Evolutionary conservation across 768 basidiomycete genomes (phyloP), one percentile per base, ranked within the genome.

Genomic region (Strobilomyces dryophilus): DNA sequence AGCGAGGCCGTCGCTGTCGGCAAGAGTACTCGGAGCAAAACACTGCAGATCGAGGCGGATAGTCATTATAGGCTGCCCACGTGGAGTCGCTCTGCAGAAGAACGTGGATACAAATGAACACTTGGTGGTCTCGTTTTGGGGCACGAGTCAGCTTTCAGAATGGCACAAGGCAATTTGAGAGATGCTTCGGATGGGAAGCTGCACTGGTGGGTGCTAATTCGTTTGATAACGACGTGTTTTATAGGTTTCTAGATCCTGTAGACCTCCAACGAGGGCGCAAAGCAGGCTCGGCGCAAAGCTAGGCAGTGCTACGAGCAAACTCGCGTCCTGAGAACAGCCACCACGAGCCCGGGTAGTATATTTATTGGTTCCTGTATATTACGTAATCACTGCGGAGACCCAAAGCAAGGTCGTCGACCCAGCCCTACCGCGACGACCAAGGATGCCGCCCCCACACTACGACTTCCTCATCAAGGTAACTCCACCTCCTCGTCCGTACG

Each of bases 401-500:
- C 4, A 10, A 35, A 10, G 34, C 10, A 10, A 10, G 34, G 34
- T n/a, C 34, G 11, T 35, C 15, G 34, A 15, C 34, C n/a, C n/a
- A n/a, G 15, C 34, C 36, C 36, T n/a, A 17, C 8, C 14, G 14
- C 12, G 24, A 11, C 21, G 27, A 27, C 46, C 34, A n/a, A 65
- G 57, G 61, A 92, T 92, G 90, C 89, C 90, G 47, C 88, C 90
- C 51, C 89, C 92, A 47, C 93, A 97, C 73, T 98, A 98, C 76
- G 95, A 98, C 78, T 95, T 97, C 66, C 81, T 95, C 72, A 92
- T 94, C 84, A 95, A 90, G 79, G 90, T 88, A 50, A 36, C 44
- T 47, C 37, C 15, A 43, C 47, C n/a, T 50, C 37, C 56, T 52
- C 41, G 44, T 27, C 31, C 12, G 11, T 11, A 18, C 34, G 10